Evolutionary conservation across 164 flowering plant genomes (phyloP).

Genomic region (Amborella trichopoda): DNA sequence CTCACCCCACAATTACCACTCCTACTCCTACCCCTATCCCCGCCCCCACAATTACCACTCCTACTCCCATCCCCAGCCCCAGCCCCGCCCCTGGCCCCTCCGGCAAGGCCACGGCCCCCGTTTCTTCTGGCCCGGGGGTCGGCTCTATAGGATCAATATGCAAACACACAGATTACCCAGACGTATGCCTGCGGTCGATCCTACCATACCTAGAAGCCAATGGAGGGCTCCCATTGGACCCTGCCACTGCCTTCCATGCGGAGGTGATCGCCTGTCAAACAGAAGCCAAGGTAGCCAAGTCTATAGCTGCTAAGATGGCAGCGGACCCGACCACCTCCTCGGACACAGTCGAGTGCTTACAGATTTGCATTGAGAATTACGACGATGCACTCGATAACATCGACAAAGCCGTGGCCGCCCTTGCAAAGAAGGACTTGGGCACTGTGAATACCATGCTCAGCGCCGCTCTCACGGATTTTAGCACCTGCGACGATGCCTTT

Average conservation of each 20-base stretch:
- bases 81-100: not conserved
- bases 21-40: not conserved
- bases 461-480: slow-evolving; percentile 21
- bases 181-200: slow-evolving; percentile 16
- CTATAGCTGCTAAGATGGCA: not conserved
- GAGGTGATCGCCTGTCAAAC: not conserved
- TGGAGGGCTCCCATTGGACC: not conserved
- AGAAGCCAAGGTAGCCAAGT: not conserved
- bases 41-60: not conserved
- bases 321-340: not conserved
- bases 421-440: slow-evolving; percentile 12
- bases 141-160: slow-evolving; percentile 12
- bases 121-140: not conserved
- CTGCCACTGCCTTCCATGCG: not conserved
- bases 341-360: not conserved
- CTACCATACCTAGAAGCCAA: slow-evolving; percentile 8
- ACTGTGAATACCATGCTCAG: slow-evolving; percentile 30
- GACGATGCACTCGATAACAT: slow-evolving; percentile 17
- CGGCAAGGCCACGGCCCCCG: not conserved
- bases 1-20: slow-evolving; percentile 1
- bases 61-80: not conserved
- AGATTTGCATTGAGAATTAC: slow-evolving; percentile 20
- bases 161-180: slow-evolving; percentile 11
- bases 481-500: slow-evolving; percentile 27
- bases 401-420: slow-evolving; percentile 16